Base-by-base conservation (phyloP, 495 filamentous ascomycete species). In the Daldinia decipiens region DNA sequence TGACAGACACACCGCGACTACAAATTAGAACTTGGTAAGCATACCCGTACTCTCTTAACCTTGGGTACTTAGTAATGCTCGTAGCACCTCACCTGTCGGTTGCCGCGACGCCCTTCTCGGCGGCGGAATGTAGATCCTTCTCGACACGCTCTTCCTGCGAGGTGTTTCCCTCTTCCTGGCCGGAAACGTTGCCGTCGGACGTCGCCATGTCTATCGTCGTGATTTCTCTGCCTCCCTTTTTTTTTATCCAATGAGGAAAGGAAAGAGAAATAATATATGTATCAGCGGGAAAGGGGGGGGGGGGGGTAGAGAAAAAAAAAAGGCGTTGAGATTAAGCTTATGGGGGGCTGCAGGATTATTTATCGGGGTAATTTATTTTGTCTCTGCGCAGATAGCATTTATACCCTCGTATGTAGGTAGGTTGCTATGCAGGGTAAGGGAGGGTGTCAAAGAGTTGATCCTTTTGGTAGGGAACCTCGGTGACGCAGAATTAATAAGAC, bases 61-160 rank as follows among this genome's bases (percentile, higher is more conserved):
- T 27, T 27, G 4, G 26, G 26, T 27, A 26, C 26, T 27, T 4
- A 34, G 32, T 12, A 34, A 34, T 34, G 9, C 32, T 15, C 24
- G 36, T 39, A 56, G n/a, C 40, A 32, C 6, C 84, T 78, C 74
- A 88, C 84, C 83, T 81, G 66, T 92, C 89, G 0, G 89, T 90
- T 4, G 87, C 89, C 1, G 79, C 81, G 59, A 86, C 82, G 21
- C 89, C 88, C 17, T 82, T 78, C 70, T 86, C 88, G n/a, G 87
- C 88, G 21, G 81, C 83, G 59, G 81, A 78, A 66, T 84, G 82
- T 21, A 68, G 57, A 50, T 76, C 68, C 27, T 70, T 70, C 38
- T 70, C 74, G 17, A 57, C 52, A 0, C 19, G 27, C 32, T 66
- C 59, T 26, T 70, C 73, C 7, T 60, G 52, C 1, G 62, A 17